Conservation (phyloP, 208 protist species). For the Crithidia brevicula region DNA sequence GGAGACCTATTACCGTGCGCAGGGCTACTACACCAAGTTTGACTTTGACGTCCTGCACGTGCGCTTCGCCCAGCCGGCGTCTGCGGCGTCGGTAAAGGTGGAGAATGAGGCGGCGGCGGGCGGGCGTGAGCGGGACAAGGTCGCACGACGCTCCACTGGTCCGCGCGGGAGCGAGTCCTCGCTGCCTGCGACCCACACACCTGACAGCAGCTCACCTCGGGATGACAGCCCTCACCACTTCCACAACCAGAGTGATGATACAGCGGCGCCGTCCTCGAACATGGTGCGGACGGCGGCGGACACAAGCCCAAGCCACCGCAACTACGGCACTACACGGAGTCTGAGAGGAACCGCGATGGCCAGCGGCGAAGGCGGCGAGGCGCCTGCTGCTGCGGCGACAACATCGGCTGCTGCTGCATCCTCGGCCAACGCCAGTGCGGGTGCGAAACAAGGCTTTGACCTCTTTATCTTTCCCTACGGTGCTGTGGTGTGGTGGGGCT, state of each 20-base stretch:
- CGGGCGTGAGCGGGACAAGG: background rate
- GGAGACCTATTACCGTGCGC: slow-evolving; percentile 57
- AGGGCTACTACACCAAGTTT: slow-evolving; percentile 83
- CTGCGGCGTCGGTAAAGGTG: slow-evolving; percentile 20
- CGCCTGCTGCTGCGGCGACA: slow-evolving; percentile 3
- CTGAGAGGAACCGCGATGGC: too few species aligned
- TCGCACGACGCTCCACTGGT: background rate
- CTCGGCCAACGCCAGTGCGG: background rate
- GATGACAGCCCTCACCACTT: too few species aligned
- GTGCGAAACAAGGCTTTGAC: slow-evolving; percentile 47
- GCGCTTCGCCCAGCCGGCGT: slow-evolving; percentile 50
- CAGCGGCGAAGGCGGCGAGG: slow-evolving; percentile 18
- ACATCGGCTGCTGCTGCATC: background rate
- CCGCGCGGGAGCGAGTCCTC: background rate
- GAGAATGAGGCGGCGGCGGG: background rate
- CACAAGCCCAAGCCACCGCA: slow-evolving; percentile 5
- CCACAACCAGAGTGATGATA: too few species aligned
- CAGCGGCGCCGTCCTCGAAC: background rate
- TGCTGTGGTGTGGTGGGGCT: slow-evolving; percentile 84
- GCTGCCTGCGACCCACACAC: background rate
- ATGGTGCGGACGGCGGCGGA: slow-evolving; percentile 13
- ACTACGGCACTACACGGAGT: slow-evolving; percentile 8
- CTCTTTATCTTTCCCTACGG: slow-evolving; percentile 84
- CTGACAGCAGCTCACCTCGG: background rate
- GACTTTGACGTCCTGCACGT: slow-evolving; percentile 82